A percentile compares a stretch with the other conserved stretches of the same genome.
These are phyloP conservation scores for Nicotiana noctiflora DNA, from an alignment of 257 asterid species.

Conservation along the genomic window DNA sequence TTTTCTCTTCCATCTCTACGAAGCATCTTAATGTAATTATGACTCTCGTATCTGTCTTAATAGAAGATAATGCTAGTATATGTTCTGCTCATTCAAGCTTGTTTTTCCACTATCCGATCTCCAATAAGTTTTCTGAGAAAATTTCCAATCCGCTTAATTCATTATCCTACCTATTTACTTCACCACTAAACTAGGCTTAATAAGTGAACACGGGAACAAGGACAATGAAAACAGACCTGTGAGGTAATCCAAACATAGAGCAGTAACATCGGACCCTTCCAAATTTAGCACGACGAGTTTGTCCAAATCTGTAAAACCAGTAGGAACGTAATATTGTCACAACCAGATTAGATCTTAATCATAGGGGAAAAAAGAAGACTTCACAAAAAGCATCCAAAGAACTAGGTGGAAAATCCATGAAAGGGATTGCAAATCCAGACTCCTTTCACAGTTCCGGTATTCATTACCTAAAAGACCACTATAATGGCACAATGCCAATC, in stretches of 20 bases:
- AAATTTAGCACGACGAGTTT: conserved; percentile 6
- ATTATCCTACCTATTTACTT: too few species aligned
- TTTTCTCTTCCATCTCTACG: too few species aligned
- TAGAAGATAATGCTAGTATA: too few species aligned
- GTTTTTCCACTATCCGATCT: too few species aligned
- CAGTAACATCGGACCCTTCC: conserved; percentile 12
- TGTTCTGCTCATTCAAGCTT: too few species aligned
- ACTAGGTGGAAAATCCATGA: not conserved
- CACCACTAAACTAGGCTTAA: not conserved
- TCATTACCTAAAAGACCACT: too few species aligned
- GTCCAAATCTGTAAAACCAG: conserved; percentile 1
- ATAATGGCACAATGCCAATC: not conserved
- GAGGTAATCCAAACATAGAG: conserved; percentile 13
- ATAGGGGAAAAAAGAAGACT: not conserved
- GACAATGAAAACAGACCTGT: conserved; percentile 8
- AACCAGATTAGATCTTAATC: not conserved
- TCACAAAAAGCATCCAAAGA: not conserved
- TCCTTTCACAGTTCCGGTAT: not conserved
- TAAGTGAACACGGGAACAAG: not conserved
- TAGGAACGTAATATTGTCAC: not conserved
- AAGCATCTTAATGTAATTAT: too few species aligned
- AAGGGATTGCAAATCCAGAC: not conserved
- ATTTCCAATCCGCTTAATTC: too few species aligned
- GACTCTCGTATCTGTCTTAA: too few species aligned
- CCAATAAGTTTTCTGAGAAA: too few species aligned